Conservation (phyloP, 495 filamentous ascomycete genomes). For the Wilcoxina mikolae region DNA sequence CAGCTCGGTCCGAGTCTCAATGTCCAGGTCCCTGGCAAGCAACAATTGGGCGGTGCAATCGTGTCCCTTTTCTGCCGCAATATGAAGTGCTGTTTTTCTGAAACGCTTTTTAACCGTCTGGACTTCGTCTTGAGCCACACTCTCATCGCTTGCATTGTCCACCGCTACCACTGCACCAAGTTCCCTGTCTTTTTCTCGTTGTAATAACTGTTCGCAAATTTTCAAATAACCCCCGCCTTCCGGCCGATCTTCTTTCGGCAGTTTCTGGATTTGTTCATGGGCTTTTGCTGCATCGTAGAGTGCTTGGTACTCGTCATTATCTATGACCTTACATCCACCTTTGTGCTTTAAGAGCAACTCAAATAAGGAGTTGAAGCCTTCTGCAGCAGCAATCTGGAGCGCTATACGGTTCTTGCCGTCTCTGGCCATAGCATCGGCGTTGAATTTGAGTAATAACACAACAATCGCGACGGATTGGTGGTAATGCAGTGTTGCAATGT, state of each 20-base stretch:
- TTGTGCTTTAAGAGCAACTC: background rate
- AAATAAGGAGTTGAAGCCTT: background rate
- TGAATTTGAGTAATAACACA: background rate
- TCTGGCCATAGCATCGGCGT: background rate
- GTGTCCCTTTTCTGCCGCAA: background rate
- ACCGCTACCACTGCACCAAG: no score
- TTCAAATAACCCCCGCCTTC: background rate
- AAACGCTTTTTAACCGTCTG: background rate
- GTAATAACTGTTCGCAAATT: background rate
- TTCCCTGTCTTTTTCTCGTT: background rate
- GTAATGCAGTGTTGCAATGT: background rate
- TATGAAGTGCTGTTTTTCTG: background rate
- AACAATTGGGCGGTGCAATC: background rate
- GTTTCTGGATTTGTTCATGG: background rate
- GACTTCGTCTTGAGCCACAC: no score
- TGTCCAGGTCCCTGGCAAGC: background rate
- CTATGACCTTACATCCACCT: background rate
- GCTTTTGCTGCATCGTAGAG: background rate
- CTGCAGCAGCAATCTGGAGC: background rate
- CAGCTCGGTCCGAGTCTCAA: background rate
- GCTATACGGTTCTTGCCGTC: background rate
- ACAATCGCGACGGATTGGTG: background rate
- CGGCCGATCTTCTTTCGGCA: background rate
- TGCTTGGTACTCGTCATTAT: background rate
- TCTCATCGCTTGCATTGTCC: no score